Evolutionary conservation across 192 early-diverging fungal genomes (phyloP), one percentile per base, ranked within the genome.

Genomic region (Rhizophagus sp.): DNA sequence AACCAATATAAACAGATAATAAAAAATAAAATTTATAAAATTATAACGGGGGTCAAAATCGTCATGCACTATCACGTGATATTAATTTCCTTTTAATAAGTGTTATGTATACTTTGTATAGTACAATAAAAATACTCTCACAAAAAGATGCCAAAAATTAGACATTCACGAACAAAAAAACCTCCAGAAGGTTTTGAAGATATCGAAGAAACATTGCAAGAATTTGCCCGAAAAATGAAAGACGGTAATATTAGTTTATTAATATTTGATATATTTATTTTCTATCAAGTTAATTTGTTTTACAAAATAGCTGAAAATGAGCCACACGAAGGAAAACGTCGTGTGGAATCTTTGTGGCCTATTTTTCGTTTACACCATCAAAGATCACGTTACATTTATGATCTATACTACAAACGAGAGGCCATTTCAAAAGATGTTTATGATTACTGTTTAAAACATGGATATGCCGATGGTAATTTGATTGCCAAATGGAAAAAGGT

Each of bases 401-500:
- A 99, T 82, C 86, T 99, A 70, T 99, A 93, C 82, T 96, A 97
- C 88, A 97, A 96, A 85, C 94, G 97, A 75, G 91, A 96, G 73
- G 94, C 95, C 24, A 99, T 99, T 63, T 94, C 94, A 47, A 91
- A 91, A 79, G 93, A 95, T 79, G 85, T 99, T 61, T 99, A 97
- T 83, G 93, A 97, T 76, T 99, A 94, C 82, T 93, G 95, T 83
- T 75, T 99, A 70, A 97, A 97, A 82, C 88, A 95, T 78, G 91
- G 91, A 44, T 96, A 97, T 73, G 98, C 95, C 7, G 98, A 99
- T 83, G 93, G 82, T 19, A 93, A 89, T 79, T 85, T 99, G 27
- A 99, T 99, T 86, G 98, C 97, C 17, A 99, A 99, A 80, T 99
- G 98, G 98, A 93, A 93, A 78, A 99, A 98, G 91, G 93, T 93